Conservation (phyloP, 1,284 basidiomycete genomes). For the Leccinum subrobustum region DNA sequence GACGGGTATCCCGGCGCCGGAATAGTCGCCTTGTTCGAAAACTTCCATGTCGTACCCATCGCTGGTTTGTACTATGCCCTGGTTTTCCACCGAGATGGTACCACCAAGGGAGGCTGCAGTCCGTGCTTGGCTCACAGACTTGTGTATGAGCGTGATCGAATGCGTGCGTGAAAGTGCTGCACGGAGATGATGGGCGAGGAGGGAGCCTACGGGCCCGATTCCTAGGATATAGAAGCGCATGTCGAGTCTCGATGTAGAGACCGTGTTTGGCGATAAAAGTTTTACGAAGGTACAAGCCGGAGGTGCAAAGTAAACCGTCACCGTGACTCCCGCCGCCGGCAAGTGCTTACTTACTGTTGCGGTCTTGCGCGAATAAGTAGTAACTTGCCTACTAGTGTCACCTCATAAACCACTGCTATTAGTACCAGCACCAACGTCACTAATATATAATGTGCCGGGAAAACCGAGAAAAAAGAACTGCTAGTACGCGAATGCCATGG, state of each 20-base stretch:
- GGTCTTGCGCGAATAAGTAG: too few relatives aligned
- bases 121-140: conserved; percentile 38
- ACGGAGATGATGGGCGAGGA: conserved; percentile 79
- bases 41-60: conserved; percentile 48
- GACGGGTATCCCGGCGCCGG: conserved; percentile 30
- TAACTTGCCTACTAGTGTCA: neutral
- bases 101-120: conserved; percentile 33
- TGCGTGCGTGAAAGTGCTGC: conserved; percentile 50
- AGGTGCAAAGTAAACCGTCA: neutral
- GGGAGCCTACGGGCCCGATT: conserved; percentile 78
- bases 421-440: neutral
- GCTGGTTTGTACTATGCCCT: conserved; percentile 43
- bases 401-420: neutral
- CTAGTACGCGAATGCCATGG: too few relatives aligned
- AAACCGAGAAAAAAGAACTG: neutral
- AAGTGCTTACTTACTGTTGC: too few relatives aligned
- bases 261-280: neutral
- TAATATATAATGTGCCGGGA: neutral
- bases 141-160: conserved; percentile 69
- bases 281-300: too few relatives aligned
- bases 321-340: too few relatives aligned
- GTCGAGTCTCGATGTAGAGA: conserved; percentile 7
- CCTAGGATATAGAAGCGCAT: conserved; percentile 76
- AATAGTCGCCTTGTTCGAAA: conserved; percentile 34
- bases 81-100: conserved; percentile 46